phyloP scores from a whole-genome alignment of 2,329 filamentous ascomycete species.

The Talaromyces sp. region DNA sequence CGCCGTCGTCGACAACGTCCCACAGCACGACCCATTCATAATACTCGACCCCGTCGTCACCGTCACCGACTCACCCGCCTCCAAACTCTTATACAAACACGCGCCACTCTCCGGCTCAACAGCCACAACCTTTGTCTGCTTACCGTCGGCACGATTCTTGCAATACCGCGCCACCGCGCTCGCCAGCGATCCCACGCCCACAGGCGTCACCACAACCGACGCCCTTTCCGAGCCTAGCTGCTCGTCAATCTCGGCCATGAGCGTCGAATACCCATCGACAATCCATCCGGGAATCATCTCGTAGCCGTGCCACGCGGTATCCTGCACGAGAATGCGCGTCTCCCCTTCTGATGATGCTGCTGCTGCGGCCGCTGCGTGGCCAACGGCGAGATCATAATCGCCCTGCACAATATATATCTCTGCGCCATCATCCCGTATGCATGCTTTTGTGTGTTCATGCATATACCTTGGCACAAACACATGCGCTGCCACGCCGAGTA shows the following conservation, averaged over 20 bases:
- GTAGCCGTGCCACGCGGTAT: conserved; percentile 63
- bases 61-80: conserved; percentile 42
- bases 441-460: conserved; percentile 46
- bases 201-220: conserved; percentile 57
- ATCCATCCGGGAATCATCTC: conserved; percentile 66
- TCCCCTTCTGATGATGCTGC: conserved; percentile 24
- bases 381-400: conserved; percentile 61
- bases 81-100: conserved; percentile 47
- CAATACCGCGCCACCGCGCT: conserved; percentile 64
- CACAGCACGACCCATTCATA: conserved; percentile 71
- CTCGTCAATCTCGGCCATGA: conserved; percentile 62
- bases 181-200: conserved; percentile 68
- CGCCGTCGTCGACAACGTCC: conserved; percentile 60
- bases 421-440: conserved; percentile 61
- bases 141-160: conserved; percentile 39
- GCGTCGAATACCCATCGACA: conserved; percentile 70
- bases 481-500: conserved; percentile 50
- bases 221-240: conserved; percentile 49
- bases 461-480: conserved; percentile 63
- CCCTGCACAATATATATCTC: conserved; percentile 51
- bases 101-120: conserved; percentile 66
- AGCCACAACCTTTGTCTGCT: conserved; percentile 48
- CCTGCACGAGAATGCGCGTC: conserved; percentile 56
- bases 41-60: conserved; percentile 59
- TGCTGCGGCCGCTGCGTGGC: conserved; percentile 35